phyloP scores from a whole-genome alignment of 192 early-diverging fungal genomes.

The Coemansia sp. region DNA sequence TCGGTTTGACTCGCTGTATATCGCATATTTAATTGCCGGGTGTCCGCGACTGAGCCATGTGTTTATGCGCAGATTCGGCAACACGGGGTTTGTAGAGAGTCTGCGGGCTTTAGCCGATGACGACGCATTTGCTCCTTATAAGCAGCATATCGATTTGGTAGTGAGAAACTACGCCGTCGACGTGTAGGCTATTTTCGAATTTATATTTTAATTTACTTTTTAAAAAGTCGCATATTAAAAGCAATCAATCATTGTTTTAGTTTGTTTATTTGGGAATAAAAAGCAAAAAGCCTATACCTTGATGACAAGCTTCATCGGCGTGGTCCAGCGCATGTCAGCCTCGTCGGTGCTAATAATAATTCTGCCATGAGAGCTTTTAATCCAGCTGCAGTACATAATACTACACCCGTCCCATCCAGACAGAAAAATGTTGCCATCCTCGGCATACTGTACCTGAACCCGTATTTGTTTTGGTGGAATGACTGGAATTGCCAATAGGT shows the following conservation, averaged over 20 bases:
- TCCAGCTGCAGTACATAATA: neutral
- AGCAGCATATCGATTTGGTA: neutral
- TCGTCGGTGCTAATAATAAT: neutral
- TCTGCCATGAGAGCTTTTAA: neutral
- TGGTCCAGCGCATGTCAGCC: neutral
- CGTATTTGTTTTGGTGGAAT: neutral
- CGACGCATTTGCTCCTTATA: neutral
- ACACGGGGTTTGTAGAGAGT: neutral
- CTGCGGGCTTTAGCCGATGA: neutral
- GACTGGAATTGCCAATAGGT: neutral
- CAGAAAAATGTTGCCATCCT: neutral
- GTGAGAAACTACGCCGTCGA: neutral
- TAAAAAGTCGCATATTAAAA: neutral
- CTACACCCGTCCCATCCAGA: neutral
- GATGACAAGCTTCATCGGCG: neutral
- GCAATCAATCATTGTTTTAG: neutral
- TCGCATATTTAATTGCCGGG: neutral
- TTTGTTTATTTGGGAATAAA: neutral
- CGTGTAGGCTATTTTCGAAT: neutral
- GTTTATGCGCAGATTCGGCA: neutral
- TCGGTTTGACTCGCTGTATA: neutral
- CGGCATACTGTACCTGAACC: neutral
- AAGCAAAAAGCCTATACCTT: neutral
- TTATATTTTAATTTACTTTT: slow-evolving; percentile 1
- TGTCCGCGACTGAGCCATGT: neutral